Evolutionary conservation across 1,284 basidiomycete species (phyloP).

Genomic region (Ceratobasidium sp.): DNA sequence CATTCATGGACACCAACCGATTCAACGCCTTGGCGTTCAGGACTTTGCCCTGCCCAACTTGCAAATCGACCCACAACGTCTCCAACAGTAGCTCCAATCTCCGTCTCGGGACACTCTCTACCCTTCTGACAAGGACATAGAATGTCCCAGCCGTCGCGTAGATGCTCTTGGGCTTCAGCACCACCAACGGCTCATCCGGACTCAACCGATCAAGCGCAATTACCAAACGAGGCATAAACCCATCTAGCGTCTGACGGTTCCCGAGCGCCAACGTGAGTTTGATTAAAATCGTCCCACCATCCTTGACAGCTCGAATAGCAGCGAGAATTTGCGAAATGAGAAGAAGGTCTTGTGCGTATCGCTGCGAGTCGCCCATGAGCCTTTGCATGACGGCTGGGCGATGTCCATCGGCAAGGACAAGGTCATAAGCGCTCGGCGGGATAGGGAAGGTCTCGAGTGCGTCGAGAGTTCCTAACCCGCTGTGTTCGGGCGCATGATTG

Average conservation of each 20-base stretch:
- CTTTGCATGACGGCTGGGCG: neutral
- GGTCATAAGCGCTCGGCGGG: slow-evolving; percentile 43
- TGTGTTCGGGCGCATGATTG: slow-evolving; percentile 25
- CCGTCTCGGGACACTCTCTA: slow-evolving; percentile 18
- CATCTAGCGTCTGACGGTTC: slow-evolving; percentile 45
- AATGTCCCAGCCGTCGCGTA: slow-evolving; percentile 47
- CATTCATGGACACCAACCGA: neutral
- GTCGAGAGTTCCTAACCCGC: neutral
- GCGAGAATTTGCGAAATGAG: slow-evolving; percentile 50
- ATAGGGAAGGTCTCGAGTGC: slow-evolving; percentile 17
- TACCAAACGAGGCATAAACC: slow-evolving; percentile 20
- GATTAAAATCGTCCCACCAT: slow-evolving; percentile 49
- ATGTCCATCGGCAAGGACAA: slow-evolving; percentile 52
- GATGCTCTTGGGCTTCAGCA: slow-evolving; percentile 47
- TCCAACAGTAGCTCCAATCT: slow-evolving; percentile 13
- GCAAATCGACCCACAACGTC: slow-evolving; percentile 10
- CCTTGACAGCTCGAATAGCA: slow-evolving; percentile 45
- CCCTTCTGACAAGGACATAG: slow-evolving; percentile 46
- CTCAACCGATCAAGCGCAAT: slow-evolving; percentile 45
- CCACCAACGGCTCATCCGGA: neutral
- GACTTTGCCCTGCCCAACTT: neutral
- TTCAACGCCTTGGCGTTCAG: slow-evolving; percentile 7
- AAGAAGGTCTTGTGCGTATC: slow-evolving; percentile 44
- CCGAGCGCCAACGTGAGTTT: slow-evolving; percentile 48
- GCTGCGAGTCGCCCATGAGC: slow-evolving; percentile 8